phyloP scores from a whole-genome alignment of 176 grass and related monocot genomes.

The Lolium multiflorum region DNA sequence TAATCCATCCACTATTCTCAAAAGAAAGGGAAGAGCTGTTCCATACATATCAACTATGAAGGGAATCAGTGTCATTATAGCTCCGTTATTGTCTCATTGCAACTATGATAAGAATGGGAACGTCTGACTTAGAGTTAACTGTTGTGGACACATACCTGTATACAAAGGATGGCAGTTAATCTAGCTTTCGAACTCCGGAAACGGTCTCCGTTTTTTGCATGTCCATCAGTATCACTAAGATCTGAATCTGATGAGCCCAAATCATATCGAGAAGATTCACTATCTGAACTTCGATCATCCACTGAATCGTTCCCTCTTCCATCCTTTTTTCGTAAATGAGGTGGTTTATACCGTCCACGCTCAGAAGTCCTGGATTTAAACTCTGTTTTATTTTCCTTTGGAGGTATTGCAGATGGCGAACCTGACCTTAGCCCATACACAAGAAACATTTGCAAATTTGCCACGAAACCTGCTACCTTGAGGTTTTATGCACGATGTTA shows the following conservation, averaged over 20 bases:
- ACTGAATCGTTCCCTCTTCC: constrained; percentile 40
- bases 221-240: constrained; percentile 86
- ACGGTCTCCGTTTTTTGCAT: constrained; percentile 66
- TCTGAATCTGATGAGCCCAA: constrained; percentile 92
- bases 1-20: constrained; percentile 29
- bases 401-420: constrained; percentile 41
- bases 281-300: constrained; percentile 67
- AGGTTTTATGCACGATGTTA: constrained; percentile 60
- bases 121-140: not conserved
- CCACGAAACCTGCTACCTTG: constrained; percentile 93
- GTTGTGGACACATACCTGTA: constrained; percentile 64
- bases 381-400: constrained; percentile 51
- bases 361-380: constrained; percentile 37
- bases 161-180: constrained; percentile 77
- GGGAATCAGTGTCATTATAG: constrained; percentile 17
- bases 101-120: constrained; percentile 21
- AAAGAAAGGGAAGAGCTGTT: constrained; percentile 33
- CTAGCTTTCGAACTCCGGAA: constrained; percentile 91
- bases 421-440: constrained; percentile 75
- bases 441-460: constrained; percentile 83
- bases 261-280: constrained; percentile 75
- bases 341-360: constrained; percentile 73
- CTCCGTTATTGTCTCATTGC: constrained; percentile 16
- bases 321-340: constrained; percentile 77
- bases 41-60: constrained; percentile 23